Percentiles rank a stretch among this genome's conserved stretches.
These are phyloP conservation scores for Betula pendula DNA, from an alignment of 306 rosid species.

Conservation along the genomic window DNA sequence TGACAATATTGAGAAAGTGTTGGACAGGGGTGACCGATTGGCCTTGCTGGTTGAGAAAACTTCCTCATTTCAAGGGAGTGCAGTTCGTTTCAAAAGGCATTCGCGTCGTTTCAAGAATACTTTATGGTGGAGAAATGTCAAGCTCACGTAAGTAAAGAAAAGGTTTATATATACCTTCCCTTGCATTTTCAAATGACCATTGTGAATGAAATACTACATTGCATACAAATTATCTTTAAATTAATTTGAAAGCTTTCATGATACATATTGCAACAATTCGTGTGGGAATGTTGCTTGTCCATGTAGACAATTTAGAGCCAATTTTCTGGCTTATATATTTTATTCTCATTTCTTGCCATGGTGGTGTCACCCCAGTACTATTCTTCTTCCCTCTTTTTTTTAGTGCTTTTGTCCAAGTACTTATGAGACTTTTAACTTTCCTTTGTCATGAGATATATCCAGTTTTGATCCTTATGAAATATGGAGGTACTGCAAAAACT, in stretches of 20 bases:
- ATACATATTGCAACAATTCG: background rate
- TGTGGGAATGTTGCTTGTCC: background rate
- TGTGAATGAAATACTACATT: background rate
- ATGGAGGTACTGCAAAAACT: no score
- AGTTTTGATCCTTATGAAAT: no score
- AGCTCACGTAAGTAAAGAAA: conserved; percentile 84
- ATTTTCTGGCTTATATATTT: background rate
- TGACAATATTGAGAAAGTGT: conserved; percentile 92
- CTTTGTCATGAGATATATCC: no score
- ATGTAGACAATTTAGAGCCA: background rate
- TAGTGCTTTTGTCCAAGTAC: no score
- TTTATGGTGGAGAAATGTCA: conserved; percentile 97
- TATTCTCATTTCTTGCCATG: background rate
- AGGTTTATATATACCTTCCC: no score
- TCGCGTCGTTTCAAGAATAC: conserved; percentile 89
- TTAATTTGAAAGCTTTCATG: background rate
- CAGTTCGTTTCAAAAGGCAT: conserved; percentile 86
- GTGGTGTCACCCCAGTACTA: background rate
- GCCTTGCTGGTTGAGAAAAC: conserved; percentile 96
- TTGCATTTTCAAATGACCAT: background rate
- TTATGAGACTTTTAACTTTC: no score
- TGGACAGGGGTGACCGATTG: conserved; percentile 92
- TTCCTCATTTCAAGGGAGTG: conserved; percentile 83
- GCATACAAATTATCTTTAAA: background rate
- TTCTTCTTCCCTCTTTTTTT: background rate